A percentile compares a stretch with the other conserved stretches of the same genome.
Conservation (phyloP, 257 asterid species). For the Ilex asprella region DNA sequence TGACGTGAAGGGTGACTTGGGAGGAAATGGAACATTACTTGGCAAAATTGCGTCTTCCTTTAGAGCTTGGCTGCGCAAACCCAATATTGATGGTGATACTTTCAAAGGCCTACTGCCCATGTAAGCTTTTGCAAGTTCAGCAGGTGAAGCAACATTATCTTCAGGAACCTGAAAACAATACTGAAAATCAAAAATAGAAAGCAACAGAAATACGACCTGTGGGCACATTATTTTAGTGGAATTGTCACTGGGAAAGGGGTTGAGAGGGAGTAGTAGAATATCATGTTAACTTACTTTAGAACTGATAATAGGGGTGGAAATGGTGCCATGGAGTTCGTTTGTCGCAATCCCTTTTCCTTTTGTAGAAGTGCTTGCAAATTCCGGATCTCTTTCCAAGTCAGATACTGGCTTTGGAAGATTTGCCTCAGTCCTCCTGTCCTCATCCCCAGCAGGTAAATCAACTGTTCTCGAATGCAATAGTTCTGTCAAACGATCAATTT, state of each 20-base stretch:
- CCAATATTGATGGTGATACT: conserved; percentile 54
- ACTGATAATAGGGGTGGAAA: conserved; percentile 10
- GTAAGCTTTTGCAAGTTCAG: conserved; percentile 92
- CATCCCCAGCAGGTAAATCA: conserved; percentile 14
- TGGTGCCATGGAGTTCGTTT: background rate
- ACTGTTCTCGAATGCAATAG: conserved; percentile 14
- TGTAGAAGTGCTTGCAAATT: background rate
- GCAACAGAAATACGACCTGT: background rate
- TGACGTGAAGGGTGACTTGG: conserved; percentile 37
- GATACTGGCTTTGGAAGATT: background rate
- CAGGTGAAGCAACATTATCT: conserved; percentile 68
- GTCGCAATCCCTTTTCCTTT: background rate
- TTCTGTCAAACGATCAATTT: conserved; percentile 14
- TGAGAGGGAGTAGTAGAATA: background rate
- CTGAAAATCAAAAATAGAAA: background rate
- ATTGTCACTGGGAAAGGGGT: background rate
- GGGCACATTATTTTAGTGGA: background rate
- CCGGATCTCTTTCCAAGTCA: background rate
- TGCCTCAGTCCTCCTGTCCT: conserved; percentile 1
- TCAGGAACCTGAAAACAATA: conserved; percentile 44
- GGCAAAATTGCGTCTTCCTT: conserved; percentile 38
- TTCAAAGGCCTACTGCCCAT: conserved; percentile 76
- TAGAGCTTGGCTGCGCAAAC: conserved; percentile 38
- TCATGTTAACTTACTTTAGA: conserved; percentile 8
- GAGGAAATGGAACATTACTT: conserved; percentile 29